Percentiles rank a stretch among this genome's conserved stretches.
These are phyloP conservation scores for Tricholoma bakamatsutake DNA, from an alignment of 768 basidiomycete genomes.

Conservation along the genomic window DNA sequence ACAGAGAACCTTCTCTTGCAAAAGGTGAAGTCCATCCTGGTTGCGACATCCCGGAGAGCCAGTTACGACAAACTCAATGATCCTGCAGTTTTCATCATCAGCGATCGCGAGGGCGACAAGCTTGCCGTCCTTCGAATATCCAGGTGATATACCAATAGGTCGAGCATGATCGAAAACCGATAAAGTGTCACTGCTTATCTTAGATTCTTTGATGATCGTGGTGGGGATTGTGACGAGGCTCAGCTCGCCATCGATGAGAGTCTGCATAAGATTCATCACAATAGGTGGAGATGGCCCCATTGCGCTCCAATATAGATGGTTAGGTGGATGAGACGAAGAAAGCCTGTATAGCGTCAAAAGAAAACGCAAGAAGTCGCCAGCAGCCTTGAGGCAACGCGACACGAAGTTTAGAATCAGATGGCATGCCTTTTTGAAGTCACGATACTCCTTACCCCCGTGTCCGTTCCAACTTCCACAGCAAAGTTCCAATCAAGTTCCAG, in stretches of 20 bases:
- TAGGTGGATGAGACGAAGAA: background rate
- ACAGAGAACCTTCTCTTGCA: conserved; percentile 40
- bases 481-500: too few relatives aligned
- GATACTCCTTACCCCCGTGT: background rate
- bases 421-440: background rate
- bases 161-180: conserved; percentile 27
- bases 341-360: too few relatives aligned
- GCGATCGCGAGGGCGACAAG: conserved; percentile 44
- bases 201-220: conserved; percentile 19
- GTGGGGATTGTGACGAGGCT: conserved; percentile 20
- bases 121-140: conserved; percentile 35
- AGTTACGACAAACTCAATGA: conserved; percentile 27
- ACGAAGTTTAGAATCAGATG: background rate
- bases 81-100: conserved; percentile 28
- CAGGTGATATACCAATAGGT: conserved; percentile 47
- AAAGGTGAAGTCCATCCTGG: conserved; percentile 19
- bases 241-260: conserved; percentile 26
- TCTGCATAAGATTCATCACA: conserved; percentile 19
- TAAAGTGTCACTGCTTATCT: conserved; percentile 20
- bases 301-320: background rate
- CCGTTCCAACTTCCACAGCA: too few relatives aligned
- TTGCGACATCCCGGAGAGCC: conserved; percentile 12
- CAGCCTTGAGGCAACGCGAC: background rate
- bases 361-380: background rate
- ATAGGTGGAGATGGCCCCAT: conserved; percentile 12